Evolutionary conservation across 192 early-diverging fungal species (phyloP), one percentile per base, ranked within the genome.

Genomic region (Rhizophagus sp.): DNA sequence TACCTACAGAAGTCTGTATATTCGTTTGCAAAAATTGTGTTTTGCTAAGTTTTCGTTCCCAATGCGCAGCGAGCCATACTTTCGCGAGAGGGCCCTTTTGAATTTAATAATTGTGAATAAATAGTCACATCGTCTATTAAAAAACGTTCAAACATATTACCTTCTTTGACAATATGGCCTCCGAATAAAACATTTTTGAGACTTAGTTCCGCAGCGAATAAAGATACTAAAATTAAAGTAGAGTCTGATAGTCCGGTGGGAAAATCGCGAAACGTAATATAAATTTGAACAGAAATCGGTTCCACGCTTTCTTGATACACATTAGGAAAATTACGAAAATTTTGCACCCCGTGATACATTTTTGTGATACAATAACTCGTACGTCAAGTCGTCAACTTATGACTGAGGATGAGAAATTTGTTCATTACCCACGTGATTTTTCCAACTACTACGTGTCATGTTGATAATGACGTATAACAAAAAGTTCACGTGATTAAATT

Each of bases 61-160:
- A 95, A 80, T 99, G 96, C 39, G 97, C 95, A 17, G 98, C 98
- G 25, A 99, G 90, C 98, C 98, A 99, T 76, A 98, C 95, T 83
- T 95, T 95, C 75, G 96, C 95, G 69, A 99, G 88, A 62, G 96
- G 92, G 6, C 97, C 96, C 85, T 79, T 47, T 50, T 27, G 10
- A 47, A 50, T 4, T 44, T 50, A 3, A n/a, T 44, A n/a, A 50
- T 11, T 50, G 52, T 30, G 4, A 49, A 22, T 75, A 12, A 64
- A 27, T 15, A 17, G 11, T 50, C 5, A 4, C 10, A 50, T 27
- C 39, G 19, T 25, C 7, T 24, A 71, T n/a, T 47, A 27, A 49
- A 50, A 52, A 52, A 47, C 22, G 49, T 12, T 8, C 5, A 62
- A 19, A 13, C 36, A n/a, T 33, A 63, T 13, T 68, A 79, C 78